phyloP scores from a whole-genome alignment of 371 early-diverging fungal genomes.

The Zancudomyces culisetae region DNA sequence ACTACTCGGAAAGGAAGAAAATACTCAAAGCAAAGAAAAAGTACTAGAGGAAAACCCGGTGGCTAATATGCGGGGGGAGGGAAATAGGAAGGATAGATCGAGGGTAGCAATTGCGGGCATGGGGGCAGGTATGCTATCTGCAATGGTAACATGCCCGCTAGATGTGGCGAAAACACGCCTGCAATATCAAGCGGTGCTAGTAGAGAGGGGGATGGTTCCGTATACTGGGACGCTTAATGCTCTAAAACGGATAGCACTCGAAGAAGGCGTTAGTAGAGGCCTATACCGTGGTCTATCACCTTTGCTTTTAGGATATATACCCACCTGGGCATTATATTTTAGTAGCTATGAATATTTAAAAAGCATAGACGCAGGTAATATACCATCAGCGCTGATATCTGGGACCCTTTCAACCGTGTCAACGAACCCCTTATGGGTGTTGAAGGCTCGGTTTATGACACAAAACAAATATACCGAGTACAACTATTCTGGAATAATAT shows the following conservation, averaged over 20 bases:
- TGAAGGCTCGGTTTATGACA: conserved; percentile 81
- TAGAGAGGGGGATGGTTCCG: conserved; percentile 5
- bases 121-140: conserved; percentile 61
- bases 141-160: conserved; percentile 73
- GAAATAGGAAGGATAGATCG: neutral
- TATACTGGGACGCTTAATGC: conserved; percentile 39
- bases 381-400: conserved; percentile 72
- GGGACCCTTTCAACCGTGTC: conserved; percentile 54
- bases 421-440: conserved; percentile 87
- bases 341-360: conserved; percentile 53
- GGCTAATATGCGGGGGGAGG: neutral
- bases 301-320: conserved; percentile 71
- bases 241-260: conserved; percentile 48
- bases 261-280: conserved; percentile 77
- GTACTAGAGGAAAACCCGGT: neutral
- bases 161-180: conserved; percentile 89
- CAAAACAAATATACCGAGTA: conserved; percentile 47
- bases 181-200: conserved; percentile 53
- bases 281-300: conserved; percentile 79
- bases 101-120: conserved; percentile 70
- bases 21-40: neutral
- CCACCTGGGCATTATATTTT: conserved; percentile 86
- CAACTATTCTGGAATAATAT: conserved; percentile 42
- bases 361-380: conserved; percentile 26
- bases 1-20: too few relatives aligned